These are phyloP conservation scores for Podospora fimiseda DNA, from an alignment of 495 filamentous ascomycete genomes.

Conservation along the genomic window DNA sequence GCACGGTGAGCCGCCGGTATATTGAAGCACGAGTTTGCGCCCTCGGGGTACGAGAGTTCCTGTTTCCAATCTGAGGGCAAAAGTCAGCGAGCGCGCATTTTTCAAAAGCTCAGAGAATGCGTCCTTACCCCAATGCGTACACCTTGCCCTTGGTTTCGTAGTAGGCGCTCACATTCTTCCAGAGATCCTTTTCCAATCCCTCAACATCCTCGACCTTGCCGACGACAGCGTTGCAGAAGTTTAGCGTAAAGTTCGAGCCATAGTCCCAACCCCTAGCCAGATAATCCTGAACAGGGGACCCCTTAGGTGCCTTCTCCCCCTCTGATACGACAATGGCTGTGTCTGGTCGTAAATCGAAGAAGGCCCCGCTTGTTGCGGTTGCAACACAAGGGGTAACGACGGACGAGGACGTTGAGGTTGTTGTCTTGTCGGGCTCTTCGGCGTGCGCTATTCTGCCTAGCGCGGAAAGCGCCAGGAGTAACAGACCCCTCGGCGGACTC, in stretches of 20 bases:
- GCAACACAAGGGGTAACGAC: constrained; percentile 67
- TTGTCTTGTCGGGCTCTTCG: constrained; percentile 14
- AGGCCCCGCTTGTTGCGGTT: constrained; percentile 66
- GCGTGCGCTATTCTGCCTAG: constrained; percentile 14
- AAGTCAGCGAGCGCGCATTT: constrained; percentile 2
- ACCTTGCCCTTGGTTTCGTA: constrained; percentile 66
- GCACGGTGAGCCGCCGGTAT: constrained; percentile 84
- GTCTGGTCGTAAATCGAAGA: constrained; percentile 84
- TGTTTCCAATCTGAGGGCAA: constrained; percentile 55
- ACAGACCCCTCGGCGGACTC: constrained; percentile 1
- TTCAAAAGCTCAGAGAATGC: not conserved
- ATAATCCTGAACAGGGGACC: constrained; percentile 61
- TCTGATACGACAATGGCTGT: constrained; percentile 48
- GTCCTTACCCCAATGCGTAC: constrained; percentile 75
- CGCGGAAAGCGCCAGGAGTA: constrained; percentile 18
- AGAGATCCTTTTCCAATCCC: constrained; percentile 55
- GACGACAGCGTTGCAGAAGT: constrained; percentile 84
- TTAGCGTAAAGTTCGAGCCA: constrained; percentile 85
- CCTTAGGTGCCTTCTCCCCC: constrained; percentile 53
- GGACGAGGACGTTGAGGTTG: constrained; percentile 20
- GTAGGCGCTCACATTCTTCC: constrained; percentile 86
- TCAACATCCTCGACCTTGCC: constrained; percentile 66
- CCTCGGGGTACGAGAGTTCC: constrained; percentile 68
- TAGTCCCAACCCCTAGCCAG: constrained; percentile 79
- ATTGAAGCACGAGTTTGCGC: constrained; percentile 85